Evolutionary conservation across 345 rosid genomes (phyloP), one percentile per base, ranked within the genome.

Genomic region (Populus davidiana): DNA sequence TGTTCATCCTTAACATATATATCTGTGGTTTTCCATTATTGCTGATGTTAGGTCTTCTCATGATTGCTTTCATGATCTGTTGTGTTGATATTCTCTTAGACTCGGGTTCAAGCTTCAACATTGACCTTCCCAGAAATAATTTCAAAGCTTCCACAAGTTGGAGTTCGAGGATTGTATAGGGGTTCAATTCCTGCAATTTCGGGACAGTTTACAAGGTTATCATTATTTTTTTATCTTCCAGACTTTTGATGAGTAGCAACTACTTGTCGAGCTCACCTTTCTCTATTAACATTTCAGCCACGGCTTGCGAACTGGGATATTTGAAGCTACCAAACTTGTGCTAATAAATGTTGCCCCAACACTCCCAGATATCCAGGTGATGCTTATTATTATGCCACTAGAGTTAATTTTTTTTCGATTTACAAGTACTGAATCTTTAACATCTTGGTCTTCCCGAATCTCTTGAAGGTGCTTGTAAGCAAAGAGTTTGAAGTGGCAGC

Each of bases 151-250:
- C 99, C 99, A 13, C 88, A 93, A 84, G 87, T 93, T 80, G 99
- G 99, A 79, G 91, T 84, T 7, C 91, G 78, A 62, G 97, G 98
- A 72, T 83, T 96, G 49, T 96, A 96, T 75, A 88, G 89, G 86
- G 99, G 99, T 81, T 96, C 99, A 63, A 88, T 96, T 76, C 99
- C 99, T 70, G 98, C 99, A 69, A 91, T 96, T 81, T 86, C 90
- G 69, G 99, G 99, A 78, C 99, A 96, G 70, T 96, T 96, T 89
- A 89, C 99, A 75, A 96, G 99, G 99, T 96, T 23, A 70, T 82
- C 71, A 63, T 79, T 59, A n/a, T 1, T 56, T 52, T 25, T 80
- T 66, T 44, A 44, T 3, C 8, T 70, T 74, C 52, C 21, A 35
- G 6, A 39, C 67, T 76, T 52, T 33, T 65, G 31, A 66, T 75